A percentile compares a stretch with the other conserved stretches of the same genome.
Conservation (phyloP, 352 stramenopile species). For the Pilasporangium apinafurcum region DNA sequence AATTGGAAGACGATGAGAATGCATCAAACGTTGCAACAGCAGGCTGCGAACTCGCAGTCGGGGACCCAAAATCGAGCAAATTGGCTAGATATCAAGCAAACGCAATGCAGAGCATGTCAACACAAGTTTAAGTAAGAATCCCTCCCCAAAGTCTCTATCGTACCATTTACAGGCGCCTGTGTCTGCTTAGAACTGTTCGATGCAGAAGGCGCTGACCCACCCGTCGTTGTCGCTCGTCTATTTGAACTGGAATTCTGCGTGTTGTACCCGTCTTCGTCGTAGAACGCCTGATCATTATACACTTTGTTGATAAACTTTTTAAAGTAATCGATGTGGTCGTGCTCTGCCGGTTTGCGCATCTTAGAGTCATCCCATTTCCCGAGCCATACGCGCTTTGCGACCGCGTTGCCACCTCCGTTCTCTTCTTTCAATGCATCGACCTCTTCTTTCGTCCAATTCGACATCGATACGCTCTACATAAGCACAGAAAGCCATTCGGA, state of each 20-base stretch:
- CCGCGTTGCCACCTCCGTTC: slow-evolving; percentile 28
- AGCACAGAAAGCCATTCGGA: background rate
- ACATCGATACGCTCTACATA: slow-evolving; percentile 88
- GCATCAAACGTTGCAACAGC: slow-evolving; percentile 28
- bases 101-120: too few relatives aligned
- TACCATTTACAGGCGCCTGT: background rate
- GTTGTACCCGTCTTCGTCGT: slow-evolving; percentile 32
- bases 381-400: slow-evolving; percentile 12
- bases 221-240: background rate
- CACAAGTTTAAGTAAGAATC: background rate
- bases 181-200: slow-evolving; percentile 6
- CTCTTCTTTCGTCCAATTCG: slow-evolving; percentile 89
- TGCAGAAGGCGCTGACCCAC: background rate
- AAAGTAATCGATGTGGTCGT: slow-evolving; percentile 79
- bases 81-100: slow-evolving; percentile 24
- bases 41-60: slow-evolving; percentile 14
- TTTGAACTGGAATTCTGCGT: background rate
- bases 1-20: slow-evolving; percentile 13
- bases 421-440: slow-evolving; percentile 83
- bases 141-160: too few relatives aligned
- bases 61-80: slow-evolving; percentile 50
- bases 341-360: slow-evolving; percentile 65
- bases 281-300: slow-evolving; percentile 81
- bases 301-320: slow-evolving; percentile 83
- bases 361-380: slow-evolving; percentile 34